Evolutionary conservation across 257 asterid species (phyloP).

Genomic region (Orobanche coerulescens): DNA sequence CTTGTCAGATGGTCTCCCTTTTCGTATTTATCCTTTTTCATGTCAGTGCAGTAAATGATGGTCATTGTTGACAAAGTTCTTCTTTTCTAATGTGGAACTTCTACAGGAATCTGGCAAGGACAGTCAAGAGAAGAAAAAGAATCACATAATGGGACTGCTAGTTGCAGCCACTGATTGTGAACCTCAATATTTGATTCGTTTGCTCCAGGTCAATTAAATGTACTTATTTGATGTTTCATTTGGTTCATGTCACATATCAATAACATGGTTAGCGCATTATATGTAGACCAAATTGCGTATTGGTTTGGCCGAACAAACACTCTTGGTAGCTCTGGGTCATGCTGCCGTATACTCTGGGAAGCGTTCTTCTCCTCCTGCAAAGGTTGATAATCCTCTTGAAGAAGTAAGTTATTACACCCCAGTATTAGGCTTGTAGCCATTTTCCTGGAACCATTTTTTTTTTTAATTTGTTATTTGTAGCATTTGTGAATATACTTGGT

Average conservation of each 20-base stretch:
- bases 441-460: neutral
- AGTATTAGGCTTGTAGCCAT: neutral
- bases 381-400: constrained; percentile 59
- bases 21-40: neutral
- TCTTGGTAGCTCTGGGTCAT: constrained; percentile 77
- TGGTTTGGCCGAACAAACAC: constrained; percentile 91
- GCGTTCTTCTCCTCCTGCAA: constrained; percentile 50
- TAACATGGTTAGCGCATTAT: constrained; percentile 31
- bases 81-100: constrained; percentile 16
- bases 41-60: constrained; percentile 10
- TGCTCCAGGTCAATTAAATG: constrained; percentile 64
- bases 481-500: neutral
- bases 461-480: neutral
- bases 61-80: constrained; percentile 7
- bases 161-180: constrained; percentile 98
- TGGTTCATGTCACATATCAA: constrained; percentile 18
- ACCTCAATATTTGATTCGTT: constrained; percentile 90
- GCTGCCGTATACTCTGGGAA: constrained; percentile 68
- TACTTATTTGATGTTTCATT: constrained; percentile 10
- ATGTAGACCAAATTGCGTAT: constrained; percentile 83
- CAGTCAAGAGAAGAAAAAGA: constrained; percentile 89
- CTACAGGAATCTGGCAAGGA: constrained; percentile 90
- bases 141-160: constrained; percentile 68
- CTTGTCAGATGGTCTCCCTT: neutral
- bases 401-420: constrained; percentile 36